phyloP scores from a whole-genome alignment of 2,329 filamentous ascomycete species.

The Stagonosporopsis chrysanthemi region DNA sequence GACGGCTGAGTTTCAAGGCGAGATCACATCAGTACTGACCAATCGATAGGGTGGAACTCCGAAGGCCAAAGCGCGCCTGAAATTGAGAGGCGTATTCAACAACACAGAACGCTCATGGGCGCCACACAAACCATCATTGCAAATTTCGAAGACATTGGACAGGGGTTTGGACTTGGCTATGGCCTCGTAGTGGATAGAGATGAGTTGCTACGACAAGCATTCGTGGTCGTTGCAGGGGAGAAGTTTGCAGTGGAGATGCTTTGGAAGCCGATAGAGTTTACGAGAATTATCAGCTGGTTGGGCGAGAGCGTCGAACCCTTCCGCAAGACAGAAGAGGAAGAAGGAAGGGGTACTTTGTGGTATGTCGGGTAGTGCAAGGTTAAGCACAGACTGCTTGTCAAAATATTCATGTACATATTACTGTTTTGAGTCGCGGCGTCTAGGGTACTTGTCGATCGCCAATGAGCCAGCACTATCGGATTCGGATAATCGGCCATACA shows the following conservation, averaged over 20 bases:
- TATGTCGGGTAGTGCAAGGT: slow-evolving; percentile 32
- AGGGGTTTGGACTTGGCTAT: slow-evolving; percentile 31
- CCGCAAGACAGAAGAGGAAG: slow-evolving; percentile 38
- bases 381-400: slow-evolving; percentile 17
- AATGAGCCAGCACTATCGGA: slow-evolving; percentile 18
- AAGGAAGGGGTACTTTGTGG: slow-evolving; percentile 37
- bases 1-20: slow-evolving; percentile 1
- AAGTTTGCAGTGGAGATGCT: slow-evolving; percentile 43
- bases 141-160: slow-evolving; percentile 42
- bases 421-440: slow-evolving; percentile 15
- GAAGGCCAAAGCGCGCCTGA: slow-evolving; percentile 39
- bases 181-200: slow-evolving; percentile 34
- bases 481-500: slow-evolving; percentile 20
- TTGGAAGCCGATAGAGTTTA: slow-evolving; percentile 44
- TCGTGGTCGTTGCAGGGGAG: slow-evolving; percentile 43
- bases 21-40: slow-evolving; percentile 15
- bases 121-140: slow-evolving; percentile 43
- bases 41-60: slow-evolving; percentile 38
- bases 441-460: slow-evolving; percentile 17
- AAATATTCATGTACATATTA: slow-evolving; percentile 18
- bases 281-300: slow-evolving; percentile 39
- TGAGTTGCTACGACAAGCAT: slow-evolving; percentile 44
- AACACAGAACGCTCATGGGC: slow-evolving; percentile 45
- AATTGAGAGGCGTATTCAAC: slow-evolving; percentile 43
- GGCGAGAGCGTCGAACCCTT: slow-evolving; percentile 38